These are phyloP conservation scores for Melaleuca quinquenervia DNA, from an alignment of 345 rosid species.

Conservation along the genomic window DNA sequence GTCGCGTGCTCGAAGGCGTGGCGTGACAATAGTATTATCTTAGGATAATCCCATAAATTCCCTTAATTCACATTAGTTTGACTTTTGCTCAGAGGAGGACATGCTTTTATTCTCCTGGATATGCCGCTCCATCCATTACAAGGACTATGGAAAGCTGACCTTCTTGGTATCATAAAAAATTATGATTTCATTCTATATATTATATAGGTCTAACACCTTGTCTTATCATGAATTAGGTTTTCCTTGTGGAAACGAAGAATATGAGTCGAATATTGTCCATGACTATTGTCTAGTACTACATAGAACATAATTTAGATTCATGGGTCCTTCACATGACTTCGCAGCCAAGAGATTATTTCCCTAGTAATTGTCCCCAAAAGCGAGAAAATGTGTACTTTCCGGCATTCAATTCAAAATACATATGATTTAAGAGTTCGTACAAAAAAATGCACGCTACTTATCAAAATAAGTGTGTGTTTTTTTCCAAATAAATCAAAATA, in stretches of 20 bases:
- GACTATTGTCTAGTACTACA: background rate
- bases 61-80: background rate
- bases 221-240: background rate
- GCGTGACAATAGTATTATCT: background rate
- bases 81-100: background rate
- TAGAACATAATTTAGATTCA: background rate
- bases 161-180: background rate
- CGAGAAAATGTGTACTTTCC: too few relatives aligned
- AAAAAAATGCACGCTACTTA: background rate
- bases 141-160: background rate
- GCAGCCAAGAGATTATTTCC: background rate
- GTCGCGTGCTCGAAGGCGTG: too few relatives aligned
- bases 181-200: background rate
- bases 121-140: background rate
- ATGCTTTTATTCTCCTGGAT: background rate
- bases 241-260: background rate
- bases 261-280: background rate
- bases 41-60: background rate
- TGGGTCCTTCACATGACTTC: background rate
- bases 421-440: background rate
- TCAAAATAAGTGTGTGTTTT: accelerated
- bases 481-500: background rate
- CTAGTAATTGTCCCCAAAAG: background rate
- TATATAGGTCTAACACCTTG: background rate
- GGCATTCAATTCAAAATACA: background rate